Percentiles rank a stretch among this genome's conserved stretches.
Evolutionary conservation across 495 filamentous ascomycete species (phyloP).

Genomic region (Penicillium ochrochloron): DNA sequence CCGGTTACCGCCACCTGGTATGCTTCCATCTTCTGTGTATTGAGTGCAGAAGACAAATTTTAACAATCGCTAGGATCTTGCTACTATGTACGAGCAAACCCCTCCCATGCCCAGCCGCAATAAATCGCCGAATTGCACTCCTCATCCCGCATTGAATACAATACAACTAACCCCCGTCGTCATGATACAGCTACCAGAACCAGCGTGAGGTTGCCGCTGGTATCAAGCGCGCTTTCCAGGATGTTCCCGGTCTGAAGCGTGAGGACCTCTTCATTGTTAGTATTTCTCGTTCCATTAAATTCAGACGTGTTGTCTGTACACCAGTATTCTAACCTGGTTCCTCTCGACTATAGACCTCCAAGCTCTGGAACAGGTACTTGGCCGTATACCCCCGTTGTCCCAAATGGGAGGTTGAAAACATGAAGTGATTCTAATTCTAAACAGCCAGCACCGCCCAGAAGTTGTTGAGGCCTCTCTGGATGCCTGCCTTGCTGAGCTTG

Average conservation of each 20-base stretch:
- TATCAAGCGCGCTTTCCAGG: slow-evolving; percentile 51
- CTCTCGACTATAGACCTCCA: slow-evolving; percentile 44
- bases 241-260: slow-evolving; percentile 54
- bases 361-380: slow-evolving; percentile 50
- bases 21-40: slow-evolving; percentile 9
- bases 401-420: neutral
- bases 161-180: slow-evolving; percentile 50
- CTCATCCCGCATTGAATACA: neutral
- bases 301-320: neutral
- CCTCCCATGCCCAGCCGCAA: neutral
- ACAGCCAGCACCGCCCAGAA: slow-evolving; percentile 51
- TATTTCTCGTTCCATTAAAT: neutral
- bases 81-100: slow-evolving; percentile 44
- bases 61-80: slow-evolving; percentile 44
- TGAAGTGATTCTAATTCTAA: slow-evolving; percentile 10
- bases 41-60: neutral
- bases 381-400: neutral
- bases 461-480: slow-evolving; percentile 52
- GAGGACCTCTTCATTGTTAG: slow-evolving; percentile 56
- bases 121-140: neutral
- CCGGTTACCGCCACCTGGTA: slow-evolving; percentile 60
- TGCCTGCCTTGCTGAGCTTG: slow-evolving; percentile 51
- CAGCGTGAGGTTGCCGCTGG: slow-evolving; percentile 52
- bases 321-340: slow-evolving; percentile 5
- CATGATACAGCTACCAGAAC: slow-evolving; percentile 49